These are phyloP conservation scores for Amanita molliuscula DNA, from an alignment of 768 basidiomycete genomes.

Conservation along the genomic window DNA sequence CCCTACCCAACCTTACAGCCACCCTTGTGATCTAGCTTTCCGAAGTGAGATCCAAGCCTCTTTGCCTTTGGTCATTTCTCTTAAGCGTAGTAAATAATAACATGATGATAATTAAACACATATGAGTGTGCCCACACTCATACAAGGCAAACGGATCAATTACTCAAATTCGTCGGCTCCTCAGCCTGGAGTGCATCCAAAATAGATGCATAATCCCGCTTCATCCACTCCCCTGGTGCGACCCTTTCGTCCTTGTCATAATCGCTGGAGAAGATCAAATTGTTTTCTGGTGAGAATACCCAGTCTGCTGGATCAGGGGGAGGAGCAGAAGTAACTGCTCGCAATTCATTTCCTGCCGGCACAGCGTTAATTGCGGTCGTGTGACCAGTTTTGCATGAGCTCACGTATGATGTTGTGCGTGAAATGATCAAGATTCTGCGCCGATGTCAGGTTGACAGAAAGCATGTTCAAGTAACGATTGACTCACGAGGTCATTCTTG, in stretches of 20 bases:
- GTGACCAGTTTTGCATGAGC: conserved; percentile 11
- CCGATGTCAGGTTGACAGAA: not conserved
- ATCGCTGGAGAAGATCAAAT: conserved; percentile 36
- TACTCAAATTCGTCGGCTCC: conserved; percentile 2
- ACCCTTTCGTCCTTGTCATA: conserved; percentile 27
- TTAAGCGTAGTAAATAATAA: not conserved
- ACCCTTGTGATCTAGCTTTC: not conserved
- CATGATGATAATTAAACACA: not conserved
- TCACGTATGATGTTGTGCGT: conserved; percentile 58
- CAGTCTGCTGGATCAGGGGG: conserved; percentile 49
- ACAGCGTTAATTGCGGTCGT: not conserved
- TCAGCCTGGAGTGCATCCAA: conserved; percentile 24
- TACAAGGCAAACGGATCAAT: not conserved
- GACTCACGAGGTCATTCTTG: conserved; percentile 57
- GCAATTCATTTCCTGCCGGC: conserved; percentile 44
- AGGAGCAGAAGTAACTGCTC: conserved; percentile 49
- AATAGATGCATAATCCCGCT: conserved; percentile 35
- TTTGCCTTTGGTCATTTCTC: not conserved
- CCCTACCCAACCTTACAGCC: not conserved
- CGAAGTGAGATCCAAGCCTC: not conserved
- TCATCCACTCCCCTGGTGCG: conserved; percentile 48
- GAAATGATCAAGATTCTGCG: conserved; percentile 59
- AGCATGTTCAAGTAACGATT: not conserved
- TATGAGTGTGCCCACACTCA: not conserved
- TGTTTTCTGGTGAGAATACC: conserved; percentile 53